Evolutionary conservation across 495 filamentous ascomycete species (phyloP).

Genomic region (Lasiosphaeria hispida): DNA sequence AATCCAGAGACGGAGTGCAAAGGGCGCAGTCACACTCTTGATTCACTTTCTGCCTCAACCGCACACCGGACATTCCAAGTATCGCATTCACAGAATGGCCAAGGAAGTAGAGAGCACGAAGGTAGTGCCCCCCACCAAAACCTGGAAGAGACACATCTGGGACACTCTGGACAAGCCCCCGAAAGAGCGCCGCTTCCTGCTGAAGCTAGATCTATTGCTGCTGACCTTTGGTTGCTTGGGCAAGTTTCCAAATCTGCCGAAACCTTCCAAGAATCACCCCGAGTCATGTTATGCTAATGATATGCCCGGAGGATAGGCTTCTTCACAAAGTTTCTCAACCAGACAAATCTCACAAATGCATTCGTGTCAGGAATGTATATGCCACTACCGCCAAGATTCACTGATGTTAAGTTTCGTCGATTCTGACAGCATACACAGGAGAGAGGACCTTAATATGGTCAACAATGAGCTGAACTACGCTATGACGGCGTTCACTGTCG

Average conservation of each 20-base stretch:
- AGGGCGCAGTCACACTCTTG: no score
- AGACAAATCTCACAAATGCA: conserved; percentile 57
- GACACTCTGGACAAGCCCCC: conserved; percentile 61
- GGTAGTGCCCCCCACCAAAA: conserved; percentile 7
- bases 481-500: conserved; percentile 59
- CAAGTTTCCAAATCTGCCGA: no score
- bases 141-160: conserved; percentile 50
- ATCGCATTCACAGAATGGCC: no score
- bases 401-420: no score
- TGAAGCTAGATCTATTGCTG: conserved; percentile 58
- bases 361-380: conserved; percentile 30
- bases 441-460: conserved; percentile 56
- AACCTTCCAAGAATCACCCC: no score
- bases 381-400: no score
- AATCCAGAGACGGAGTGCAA: no score
- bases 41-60: no score
- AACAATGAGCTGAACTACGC: conserved; percentile 53
- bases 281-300: no score
- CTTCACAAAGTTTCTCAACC: conserved; percentile 60
- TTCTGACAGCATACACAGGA: no score
- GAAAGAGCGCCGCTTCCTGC: conserved; percentile 57
- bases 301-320: conserved; percentile 27
- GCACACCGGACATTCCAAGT: no score
- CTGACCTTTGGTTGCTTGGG: conserved; percentile 32
- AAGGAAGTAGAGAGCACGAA: no score